Evolutionary conservation across 2,329 filamentous ascomycete species (phyloP).

Genomic region (Fusarium sp.): DNA sequence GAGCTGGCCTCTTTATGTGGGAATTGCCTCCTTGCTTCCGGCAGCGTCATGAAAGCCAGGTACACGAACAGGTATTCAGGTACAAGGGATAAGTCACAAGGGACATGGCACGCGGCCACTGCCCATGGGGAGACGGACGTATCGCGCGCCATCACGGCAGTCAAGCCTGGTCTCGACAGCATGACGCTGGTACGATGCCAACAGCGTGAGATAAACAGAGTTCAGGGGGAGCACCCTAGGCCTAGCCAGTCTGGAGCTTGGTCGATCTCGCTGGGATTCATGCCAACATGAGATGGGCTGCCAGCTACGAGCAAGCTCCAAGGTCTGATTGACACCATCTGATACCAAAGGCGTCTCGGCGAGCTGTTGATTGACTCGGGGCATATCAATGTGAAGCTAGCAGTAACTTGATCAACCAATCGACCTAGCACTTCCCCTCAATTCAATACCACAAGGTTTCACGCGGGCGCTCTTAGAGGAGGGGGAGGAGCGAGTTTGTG

Average conservation of each 20-base stretch:
- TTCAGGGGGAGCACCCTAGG: constrained; percentile 10
- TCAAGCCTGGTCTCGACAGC: constrained; percentile 34
- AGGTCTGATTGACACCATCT: constrained; percentile 34
- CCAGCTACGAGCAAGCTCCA: constrained; percentile 18
- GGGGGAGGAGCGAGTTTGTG: constrained; percentile 16
- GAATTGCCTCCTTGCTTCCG: constrained; percentile 37
- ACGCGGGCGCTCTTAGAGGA: constrained; percentile 29
- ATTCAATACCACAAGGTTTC: constrained; percentile 49
- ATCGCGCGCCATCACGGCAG: constrained; percentile 38
- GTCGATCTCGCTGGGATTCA: constrained; percentile 18
- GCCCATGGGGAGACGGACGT: constrained; percentile 38
- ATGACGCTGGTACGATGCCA: constrained; percentile 49
- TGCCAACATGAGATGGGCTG: constrained; percentile 14
- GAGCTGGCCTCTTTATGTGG: constrained; percentile 48
- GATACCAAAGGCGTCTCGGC: constrained; percentile 37
- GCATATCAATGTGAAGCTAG: constrained; percentile 27
- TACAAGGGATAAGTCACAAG: constrained; percentile 42
- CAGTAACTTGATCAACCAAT: constrained; percentile 32
- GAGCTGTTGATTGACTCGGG: constrained; percentile 23
- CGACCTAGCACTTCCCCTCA: constrained; percentile 44
- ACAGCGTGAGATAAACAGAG: constrained; percentile 6
- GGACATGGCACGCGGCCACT: constrained; percentile 34
- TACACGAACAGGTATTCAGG: constrained; percentile 38
- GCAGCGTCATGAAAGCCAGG: constrained; percentile 36
- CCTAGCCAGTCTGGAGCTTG: constrained; percentile 6